A percentile compares a stretch with the other conserved stretches of the same genome.
phyloP scores from a whole-genome alignment of 1,284 basidiomycete genomes.

The Pterula multifida region DNA sequence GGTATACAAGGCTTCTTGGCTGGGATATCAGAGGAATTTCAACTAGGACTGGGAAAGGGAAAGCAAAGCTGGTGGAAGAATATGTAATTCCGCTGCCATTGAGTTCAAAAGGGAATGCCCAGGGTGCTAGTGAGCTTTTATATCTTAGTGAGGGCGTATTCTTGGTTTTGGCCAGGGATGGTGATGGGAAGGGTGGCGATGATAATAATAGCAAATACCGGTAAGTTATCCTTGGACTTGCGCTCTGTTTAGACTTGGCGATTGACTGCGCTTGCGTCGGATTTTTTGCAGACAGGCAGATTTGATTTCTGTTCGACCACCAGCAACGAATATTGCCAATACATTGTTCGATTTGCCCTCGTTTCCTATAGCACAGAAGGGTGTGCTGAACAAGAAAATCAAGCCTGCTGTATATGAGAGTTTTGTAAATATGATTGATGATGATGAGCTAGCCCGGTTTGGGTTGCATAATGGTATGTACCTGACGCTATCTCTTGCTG shows the following conservation, averaged over 20 bases:
- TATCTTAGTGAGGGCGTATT: constrained; percentile 40
- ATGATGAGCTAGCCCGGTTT: constrained; percentile 42
- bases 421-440: constrained; percentile 44
- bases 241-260: too few species aligned
- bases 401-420: constrained; percentile 41
- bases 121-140: constrained; percentile 44
- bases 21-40: constrained; percentile 35
- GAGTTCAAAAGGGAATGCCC: constrained; percentile 39
- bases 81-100: constrained; percentile 52
- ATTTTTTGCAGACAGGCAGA: constrained; percentile 32
- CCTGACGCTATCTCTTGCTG: neutral
- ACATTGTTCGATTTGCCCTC: constrained; percentile 43
- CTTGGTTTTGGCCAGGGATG: constrained; percentile 48
- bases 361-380: constrained; percentile 39
- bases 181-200: constrained; percentile 45
- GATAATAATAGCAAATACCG: constrained; percentile 44
- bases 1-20: constrained; percentile 44
- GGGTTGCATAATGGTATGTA: constrained; percentile 43
- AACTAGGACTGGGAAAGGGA: neutral
- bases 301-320: constrained; percentile 37
- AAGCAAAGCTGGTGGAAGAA: constrained; percentile 31
- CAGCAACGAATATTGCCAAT: constrained; percentile 48
- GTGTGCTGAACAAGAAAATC: constrained; percentile 35
- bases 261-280: too few species aligned
- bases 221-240: constrained; percentile 19